Conservation (phyloP, 257 asterid genomes). For the Penstemon davidsonii region DNA sequence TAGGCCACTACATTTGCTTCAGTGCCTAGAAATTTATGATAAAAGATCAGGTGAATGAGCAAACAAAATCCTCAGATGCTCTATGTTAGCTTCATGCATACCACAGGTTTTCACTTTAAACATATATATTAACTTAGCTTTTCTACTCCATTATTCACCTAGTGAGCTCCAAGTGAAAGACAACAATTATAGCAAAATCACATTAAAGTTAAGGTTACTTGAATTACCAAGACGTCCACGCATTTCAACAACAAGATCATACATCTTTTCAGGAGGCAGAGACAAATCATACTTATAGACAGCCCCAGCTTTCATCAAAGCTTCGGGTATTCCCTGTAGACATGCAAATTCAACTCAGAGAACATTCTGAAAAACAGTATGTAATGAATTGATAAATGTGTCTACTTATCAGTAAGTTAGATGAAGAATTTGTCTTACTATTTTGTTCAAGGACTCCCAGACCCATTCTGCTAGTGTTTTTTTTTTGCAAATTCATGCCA, state of each 20-base stretch:
- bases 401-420: slow-evolving; percentile 6
- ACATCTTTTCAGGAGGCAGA: slow-evolving; percentile 79
- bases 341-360: slow-evolving; percentile 26
- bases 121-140: neutral
- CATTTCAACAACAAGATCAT: slow-evolving; percentile 87
- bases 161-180: slow-evolving; percentile 14
- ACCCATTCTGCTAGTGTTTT: neutral
- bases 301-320: slow-evolving; percentile 94
- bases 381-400: neutral
- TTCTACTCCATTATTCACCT: neutral
- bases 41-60: slow-evolving; percentile 7
- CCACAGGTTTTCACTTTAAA: neutral
- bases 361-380: neutral
- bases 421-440: slow-evolving; percentile 4
- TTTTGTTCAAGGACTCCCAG: slow-evolving; percentile 1
- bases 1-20: slow-evolving; percentile 74
- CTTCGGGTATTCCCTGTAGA: slow-evolving; percentile 88
- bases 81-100: neutral
- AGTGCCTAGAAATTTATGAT: slow-evolving; percentile 42
- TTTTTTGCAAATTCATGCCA: neutral
- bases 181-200: slow-evolving; percentile 13
- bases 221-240: slow-evolving; percentile 74
- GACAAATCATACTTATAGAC: slow-evolving; percentile 91
- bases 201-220: neutral
- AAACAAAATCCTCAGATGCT: slow-evolving; percentile 15